phyloP scores from a whole-genome alignment of 495 filamentous ascomycete species.

The Paragyromitra xinjiangensis region DNA sequence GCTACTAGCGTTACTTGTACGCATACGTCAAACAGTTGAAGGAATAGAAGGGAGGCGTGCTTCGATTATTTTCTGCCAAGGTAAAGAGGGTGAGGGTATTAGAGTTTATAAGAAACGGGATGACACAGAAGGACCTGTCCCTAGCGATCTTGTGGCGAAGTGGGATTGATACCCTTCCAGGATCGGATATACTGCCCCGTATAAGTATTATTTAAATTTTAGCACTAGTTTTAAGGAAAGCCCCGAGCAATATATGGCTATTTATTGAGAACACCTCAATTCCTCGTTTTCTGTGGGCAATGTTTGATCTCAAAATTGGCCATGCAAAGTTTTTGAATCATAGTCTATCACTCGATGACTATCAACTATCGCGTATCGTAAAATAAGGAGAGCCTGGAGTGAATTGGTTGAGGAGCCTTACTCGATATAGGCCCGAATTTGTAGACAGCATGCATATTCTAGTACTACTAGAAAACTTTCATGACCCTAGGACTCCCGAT shows the following conservation, averaged over 20 bases:
- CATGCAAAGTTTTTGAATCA: background rate
- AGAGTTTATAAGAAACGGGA: slow-evolving; percentile 33
- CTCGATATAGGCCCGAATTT: too few relatives aligned
- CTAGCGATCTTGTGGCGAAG: slow-evolving; percentile 46
- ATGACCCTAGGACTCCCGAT: too few relatives aligned
- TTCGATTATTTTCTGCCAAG: slow-evolving; percentile 28
- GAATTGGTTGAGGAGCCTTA: too few relatives aligned
- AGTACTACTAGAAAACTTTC: too few relatives aligned
- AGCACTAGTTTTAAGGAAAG: background rate
- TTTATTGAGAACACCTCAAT: background rate
- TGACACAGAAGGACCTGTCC: slow-evolving; percentile 24
- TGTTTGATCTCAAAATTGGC: background rate
- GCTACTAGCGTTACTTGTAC: slow-evolving; percentile 19
- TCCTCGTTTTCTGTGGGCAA: background rate
- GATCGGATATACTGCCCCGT: background rate
- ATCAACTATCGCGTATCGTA: background rate
- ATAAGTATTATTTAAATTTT: slow-evolving; percentile 6
- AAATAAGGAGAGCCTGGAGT: too few relatives aligned
- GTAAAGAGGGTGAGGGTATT: slow-evolving; percentile 33
- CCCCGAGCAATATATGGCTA: background rate
- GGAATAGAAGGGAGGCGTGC: slow-evolving; percentile 42
- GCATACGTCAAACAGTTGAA: slow-evolving; percentile 25
- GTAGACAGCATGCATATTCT: too few relatives aligned
- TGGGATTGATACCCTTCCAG: slow-evolving; percentile 31
- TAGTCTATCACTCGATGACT: background rate